phyloP scores from a whole-genome alignment of 2,329 filamentous ascomycete species.

The Pseudocercospora eumusae region DNA sequence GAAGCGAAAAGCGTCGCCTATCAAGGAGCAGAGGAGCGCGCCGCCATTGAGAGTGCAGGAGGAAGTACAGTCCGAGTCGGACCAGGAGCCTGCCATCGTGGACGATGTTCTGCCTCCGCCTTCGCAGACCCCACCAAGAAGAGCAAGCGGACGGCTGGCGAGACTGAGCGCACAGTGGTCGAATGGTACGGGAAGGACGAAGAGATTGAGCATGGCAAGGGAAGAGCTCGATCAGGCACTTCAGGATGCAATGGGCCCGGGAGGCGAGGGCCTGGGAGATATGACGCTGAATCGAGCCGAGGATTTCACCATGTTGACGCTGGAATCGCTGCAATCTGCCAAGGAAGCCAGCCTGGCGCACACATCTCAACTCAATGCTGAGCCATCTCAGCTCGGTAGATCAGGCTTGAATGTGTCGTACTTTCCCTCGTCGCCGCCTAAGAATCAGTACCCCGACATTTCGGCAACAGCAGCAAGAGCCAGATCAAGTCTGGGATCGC shows the following conservation, averaged over 20 bases:
- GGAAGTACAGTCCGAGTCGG: slow-evolving; percentile 6
- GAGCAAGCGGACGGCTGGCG: slow-evolving; percentile 24
- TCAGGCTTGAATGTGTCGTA: slow-evolving; percentile 31
- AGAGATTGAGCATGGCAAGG: slow-evolving; percentile 35
- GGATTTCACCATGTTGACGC: slow-evolving; percentile 55
- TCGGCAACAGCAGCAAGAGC: slow-evolving; percentile 12
- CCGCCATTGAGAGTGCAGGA: slow-evolving; percentile 8
- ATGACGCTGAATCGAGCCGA: slow-evolving; percentile 52
- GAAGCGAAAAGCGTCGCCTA: slow-evolving; percentile 38
- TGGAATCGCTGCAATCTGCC: slow-evolving; percentile 47
- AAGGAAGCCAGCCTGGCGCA: slow-evolving; percentile 30
- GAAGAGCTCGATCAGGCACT: slow-evolving; percentile 38
- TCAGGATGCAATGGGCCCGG: slow-evolving; percentile 34
- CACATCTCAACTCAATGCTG: slow-evolving; percentile 15
- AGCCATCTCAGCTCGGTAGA: slow-evolving; percentile 20
- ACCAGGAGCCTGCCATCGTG: slow-evolving; percentile 5
- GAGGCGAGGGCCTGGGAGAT: slow-evolving; percentile 40
- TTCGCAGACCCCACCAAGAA: slow-evolving; percentile 19
- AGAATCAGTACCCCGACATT: slow-evolving; percentile 29
- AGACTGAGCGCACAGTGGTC: slow-evolving; percentile 22
- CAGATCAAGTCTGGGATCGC: slow-evolving; percentile 9
- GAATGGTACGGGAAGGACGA: slow-evolving; percentile 24
- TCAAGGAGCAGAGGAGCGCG: slow-evolving; percentile 20
- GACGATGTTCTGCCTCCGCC: slow-evolving; percentile 6
- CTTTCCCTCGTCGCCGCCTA: slow-evolving; percentile 39